Evolutionary conservation across 2,329 filamentous ascomycete genomes (phyloP), one percentile per base, ranked within the genome.

Genomic region (Sarocladium brachiariae): DNA sequence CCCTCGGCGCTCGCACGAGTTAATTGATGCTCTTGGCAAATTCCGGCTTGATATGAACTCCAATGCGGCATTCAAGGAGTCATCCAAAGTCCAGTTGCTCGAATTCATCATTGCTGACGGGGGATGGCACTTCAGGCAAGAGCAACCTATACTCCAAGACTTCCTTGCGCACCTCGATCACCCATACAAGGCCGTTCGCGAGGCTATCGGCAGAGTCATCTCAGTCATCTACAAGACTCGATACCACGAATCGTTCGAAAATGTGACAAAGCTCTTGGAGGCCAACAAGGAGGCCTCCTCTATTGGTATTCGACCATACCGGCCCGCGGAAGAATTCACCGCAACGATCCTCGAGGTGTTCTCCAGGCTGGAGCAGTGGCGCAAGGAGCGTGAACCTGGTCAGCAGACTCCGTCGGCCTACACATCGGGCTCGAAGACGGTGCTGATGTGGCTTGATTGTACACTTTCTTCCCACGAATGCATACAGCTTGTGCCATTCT

Each of bases 11-110:
- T 84, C 84, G 2, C 90, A 87, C 74, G 92, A 95, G 56, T 77
- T 99, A 55, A 80, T 96, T 31, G 86, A 93, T 56, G 86, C 83
- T 67, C 75, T 99, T 18, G 81, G 86, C 43, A 81, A 84, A 50
- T 97, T 97, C 78, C 81, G 89, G 25, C 76, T 99, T 9, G 93
- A 99, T 64, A 92, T 97, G 85, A 76, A 81, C 5, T 96, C 92
- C 0, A 96, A 97, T 63, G 93, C 95, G 3, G 93, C 93, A 0
- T 99, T 99, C 77, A 99, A 99, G 66, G 95, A 99, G 65, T 96
- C 92, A 51, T 95, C 92, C 24, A 96, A 97, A 71, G 89, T 99
- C 14, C 86, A 93, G 57, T 73, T 99, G 25, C 75, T 99, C 16
- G 89, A 96, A 58, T 89, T 95, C 57, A 80, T 88, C 55, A 87